Evolutionary conservation across 371 early-diverging fungal species (phyloP), one percentile per base, ranked within the genome.

Genomic region (Mortierella sp.): DNA sequence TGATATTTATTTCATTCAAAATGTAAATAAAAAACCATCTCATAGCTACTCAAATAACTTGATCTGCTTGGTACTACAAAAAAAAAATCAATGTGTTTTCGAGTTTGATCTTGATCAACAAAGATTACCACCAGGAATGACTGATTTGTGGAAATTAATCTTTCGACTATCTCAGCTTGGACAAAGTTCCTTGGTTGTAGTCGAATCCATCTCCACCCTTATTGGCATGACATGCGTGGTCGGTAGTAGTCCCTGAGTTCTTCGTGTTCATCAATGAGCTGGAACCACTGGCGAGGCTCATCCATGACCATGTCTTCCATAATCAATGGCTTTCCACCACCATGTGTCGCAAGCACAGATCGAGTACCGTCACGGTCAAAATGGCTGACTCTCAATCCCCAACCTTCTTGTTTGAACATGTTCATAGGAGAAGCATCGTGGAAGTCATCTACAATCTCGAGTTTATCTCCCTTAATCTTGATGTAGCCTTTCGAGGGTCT

Each of bases 361-460:
- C 53, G 67, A 6, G 1, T 15, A 6, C 68, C 70, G n/a, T 61
- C 61, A 35, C 17, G 26, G 8, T 54, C 2, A 7, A 47, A 3
- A 3, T 69, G 61, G 0, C 51, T 65, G 31, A 75, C 49, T 34
- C 75, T 45, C 51, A 75, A 40, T 15, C 66, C 69, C 69, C 75
- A 66, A 8, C 69, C 69, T 2, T 10, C 49, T 35, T 69, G 66
- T 62, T 65, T 64, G 65, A 37, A 66, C 22, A 75, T 59, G 75
- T 55, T 69, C 66, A 75, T 12, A 3, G 6, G 9, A 28, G 75
- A 61, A 28, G 66, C 75, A 1, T 47, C 42, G 0, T 45, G 3
- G 45, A 49, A 75, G 40, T 54, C 8, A 2, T 35, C 42, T 1
- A 75, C 69, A 56, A 65, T 64, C 29, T 60, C 61, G 26, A 65